phyloP scores from a whole-genome alignment of 2,329 filamentous ascomycete species.

The Cadophora luteo-olivacea region DNA sequence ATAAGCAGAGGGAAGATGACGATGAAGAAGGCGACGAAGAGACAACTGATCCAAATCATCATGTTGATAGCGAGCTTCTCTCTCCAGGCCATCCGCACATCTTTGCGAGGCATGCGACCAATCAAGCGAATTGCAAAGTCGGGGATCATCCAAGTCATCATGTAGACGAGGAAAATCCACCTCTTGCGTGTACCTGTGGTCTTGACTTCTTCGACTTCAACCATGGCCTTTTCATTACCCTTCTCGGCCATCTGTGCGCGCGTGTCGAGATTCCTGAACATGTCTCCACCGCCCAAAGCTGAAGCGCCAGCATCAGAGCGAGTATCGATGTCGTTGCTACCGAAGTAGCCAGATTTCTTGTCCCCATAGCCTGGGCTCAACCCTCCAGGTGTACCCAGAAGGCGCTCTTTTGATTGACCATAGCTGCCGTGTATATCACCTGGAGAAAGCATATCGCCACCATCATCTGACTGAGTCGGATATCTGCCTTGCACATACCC shows the following conservation, averaged over 20 bases:
- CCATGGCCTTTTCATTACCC: conserved; percentile 86
- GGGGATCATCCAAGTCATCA: conserved; percentile 86
- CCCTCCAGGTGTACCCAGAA: conserved; percentile 53
- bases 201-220: conserved; percentile 85
- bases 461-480: conserved; percentile 61
- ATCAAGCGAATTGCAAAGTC: conserved; percentile 80
- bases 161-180: conserved; percentile 85
- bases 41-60: conserved; percentile 90
- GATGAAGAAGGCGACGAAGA: conserved; percentile 84
- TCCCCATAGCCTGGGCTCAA: conserved; percentile 69
- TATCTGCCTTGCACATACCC: conserved; percentile 61
- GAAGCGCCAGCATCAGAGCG: conserved; percentile 92
- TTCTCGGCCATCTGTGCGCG: conserved; percentile 95
- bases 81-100: conserved; percentile 91
- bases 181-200: conserved; percentile 83
- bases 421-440: conserved; percentile 60
- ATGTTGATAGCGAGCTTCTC: conserved; percentile 99
- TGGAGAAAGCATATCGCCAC: conserved; percentile 65
- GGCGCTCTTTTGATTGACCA: conserved; percentile 66
- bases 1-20: conserved; percentile 86
- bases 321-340: conserved; percentile 72
- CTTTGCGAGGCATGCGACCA: conserved; percentile 89
- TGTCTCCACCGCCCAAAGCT: conserved; percentile 90
- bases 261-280: conserved; percentile 97
- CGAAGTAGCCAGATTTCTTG: conserved; percentile 82